Conservation (phyloP, 75 land plant species). For the Sequoiadendron giganteum region DNA sequence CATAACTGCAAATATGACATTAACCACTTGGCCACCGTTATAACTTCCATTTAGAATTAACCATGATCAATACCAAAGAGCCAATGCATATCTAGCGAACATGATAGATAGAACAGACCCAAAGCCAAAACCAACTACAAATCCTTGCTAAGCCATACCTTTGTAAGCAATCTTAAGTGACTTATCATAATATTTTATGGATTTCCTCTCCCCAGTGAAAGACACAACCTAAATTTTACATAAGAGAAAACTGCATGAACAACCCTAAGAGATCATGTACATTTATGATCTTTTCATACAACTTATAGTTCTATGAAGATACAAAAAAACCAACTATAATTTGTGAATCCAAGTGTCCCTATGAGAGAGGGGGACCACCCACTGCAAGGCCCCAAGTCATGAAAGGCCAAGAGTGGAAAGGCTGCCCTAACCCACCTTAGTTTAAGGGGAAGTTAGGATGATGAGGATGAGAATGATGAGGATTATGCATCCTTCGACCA, state of each 20-base stretch:
- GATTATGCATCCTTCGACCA: too few relatives aligned
- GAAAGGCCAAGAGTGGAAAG: too few relatives aligned
- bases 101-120: slow-evolving; percentile 51
- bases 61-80: slow-evolving; percentile 81
- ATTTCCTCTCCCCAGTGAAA: slow-evolving; percentile 85
- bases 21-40: slow-evolving; percentile 71
- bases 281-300: not conserved
- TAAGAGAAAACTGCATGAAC: not conserved
- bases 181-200: slow-evolving; percentile 57
- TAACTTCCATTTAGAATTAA: slow-evolving; percentile 61
- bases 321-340: not conserved
- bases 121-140: slow-evolving; percentile 67
- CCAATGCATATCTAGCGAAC: slow-evolving; percentile 65
- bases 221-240: slow-evolving; percentile 64
- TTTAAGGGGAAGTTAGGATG: too few relatives aligned
- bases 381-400: too few relatives aligned
- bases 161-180: slow-evolving; percentile 63
- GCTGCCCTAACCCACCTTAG: too few relatives aligned
- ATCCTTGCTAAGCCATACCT: slow-evolving; percentile 56
- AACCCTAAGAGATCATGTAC: not conserved
- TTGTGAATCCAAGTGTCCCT: not conserved
- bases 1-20: slow-evolving; percentile 78
- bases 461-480: too few relatives aligned
- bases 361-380: too few relatives aligned
- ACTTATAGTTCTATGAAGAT: not conserved